phyloP scores from a whole-genome alignment of 1,284 basidiomycete genomes.

The Papiliotrema fonsecae region DNA sequence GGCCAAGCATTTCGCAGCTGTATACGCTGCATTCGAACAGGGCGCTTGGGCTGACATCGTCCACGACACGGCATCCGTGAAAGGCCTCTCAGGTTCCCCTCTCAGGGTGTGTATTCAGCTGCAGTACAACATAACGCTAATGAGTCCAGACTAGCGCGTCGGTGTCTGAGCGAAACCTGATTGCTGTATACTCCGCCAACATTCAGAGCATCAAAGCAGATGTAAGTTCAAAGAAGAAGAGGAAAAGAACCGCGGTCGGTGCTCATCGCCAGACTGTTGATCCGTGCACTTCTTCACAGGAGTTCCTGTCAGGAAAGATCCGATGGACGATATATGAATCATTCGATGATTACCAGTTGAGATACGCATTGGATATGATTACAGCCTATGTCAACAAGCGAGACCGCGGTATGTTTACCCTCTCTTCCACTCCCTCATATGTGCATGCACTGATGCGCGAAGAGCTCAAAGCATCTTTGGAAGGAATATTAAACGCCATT shows the following conservation, averaged over 20 bases:
- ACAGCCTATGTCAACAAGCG: slow-evolving; percentile 72
- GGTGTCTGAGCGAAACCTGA: slow-evolving; percentile 56
- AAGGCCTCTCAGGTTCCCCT: slow-evolving; percentile 43
- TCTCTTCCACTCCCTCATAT: background rate
- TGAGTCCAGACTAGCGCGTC: slow-evolving; percentile 48
- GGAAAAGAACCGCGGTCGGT: background rate
- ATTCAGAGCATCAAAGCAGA: slow-evolving; percentile 62
- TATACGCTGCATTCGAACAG: slow-evolving; percentile 59
- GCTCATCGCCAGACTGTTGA: slow-evolving; percentile 4
- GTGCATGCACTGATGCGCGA: background rate
- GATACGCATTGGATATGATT: slow-evolving; percentile 59
- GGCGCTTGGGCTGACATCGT: slow-evolving; percentile 58
- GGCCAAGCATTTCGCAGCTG: slow-evolving; percentile 53
- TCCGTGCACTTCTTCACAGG: slow-evolving; percentile 28
- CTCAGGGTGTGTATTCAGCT: slow-evolving; percentile 36
- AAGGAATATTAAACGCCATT: slow-evolving; percentile 48
- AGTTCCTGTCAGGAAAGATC: slow-evolving; percentile 56
- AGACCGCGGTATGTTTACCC: slow-evolving; percentile 53
- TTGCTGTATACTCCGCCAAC: slow-evolving; percentile 63
- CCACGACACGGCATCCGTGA: slow-evolving; percentile 49
- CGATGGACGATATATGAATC: slow-evolving; percentile 57
- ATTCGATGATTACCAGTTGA: slow-evolving; percentile 57
- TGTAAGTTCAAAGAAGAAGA: slow-evolving; percentile 51
- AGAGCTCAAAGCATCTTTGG: slow-evolving; percentile 56
- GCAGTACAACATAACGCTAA: background rate